phyloP scores from a whole-genome alignment of 1,284 basidiomycete species.

The Melampsora americana region DNA sequence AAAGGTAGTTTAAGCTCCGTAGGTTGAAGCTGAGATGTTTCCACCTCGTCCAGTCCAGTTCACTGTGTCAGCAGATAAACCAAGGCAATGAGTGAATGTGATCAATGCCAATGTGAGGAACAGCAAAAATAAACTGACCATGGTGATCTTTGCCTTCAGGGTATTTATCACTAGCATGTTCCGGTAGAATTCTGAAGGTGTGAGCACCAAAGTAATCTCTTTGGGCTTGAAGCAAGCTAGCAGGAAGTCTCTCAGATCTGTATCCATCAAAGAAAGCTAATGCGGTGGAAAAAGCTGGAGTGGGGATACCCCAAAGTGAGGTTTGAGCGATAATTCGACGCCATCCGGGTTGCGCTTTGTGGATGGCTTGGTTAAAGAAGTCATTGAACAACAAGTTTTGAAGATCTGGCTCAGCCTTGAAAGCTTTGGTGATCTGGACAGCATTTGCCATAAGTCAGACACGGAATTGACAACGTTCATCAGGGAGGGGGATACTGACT shows the following conservation, averaged over 20 bases:
- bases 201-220: conserved; percentile 66
- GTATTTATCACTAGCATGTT: conserved; percentile 79
- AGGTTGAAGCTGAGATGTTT: conserved; percentile 84
- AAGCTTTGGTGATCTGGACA: conserved; percentile 72
- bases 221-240: conserved; percentile 86
- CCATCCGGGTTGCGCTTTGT: conserved; percentile 96
- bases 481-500: conserved; percentile 13
- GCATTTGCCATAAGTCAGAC: background rate
- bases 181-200: conserved; percentile 85
- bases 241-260: conserved; percentile 77
- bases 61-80: conserved; percentile 46
- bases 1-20: conserved; percentile 68
- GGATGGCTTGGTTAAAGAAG: conserved; percentile 94
- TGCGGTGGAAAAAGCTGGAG: conserved; percentile 92
- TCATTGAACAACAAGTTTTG: conserved; percentile 94
- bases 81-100: background rate
- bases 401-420: conserved; percentile 77
- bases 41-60: conserved; percentile 77
- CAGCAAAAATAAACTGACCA: conserved; percentile 57
- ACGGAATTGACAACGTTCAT: background rate
- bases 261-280: conserved; percentile 99
- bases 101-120: background rate
- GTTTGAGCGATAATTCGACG: conserved; percentile 94
- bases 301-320: conserved; percentile 94
- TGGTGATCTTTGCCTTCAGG: conserved; percentile 80